Conservation (phyloP, 108 stramenopile species). For the Nitzschia sp. region DNA sequence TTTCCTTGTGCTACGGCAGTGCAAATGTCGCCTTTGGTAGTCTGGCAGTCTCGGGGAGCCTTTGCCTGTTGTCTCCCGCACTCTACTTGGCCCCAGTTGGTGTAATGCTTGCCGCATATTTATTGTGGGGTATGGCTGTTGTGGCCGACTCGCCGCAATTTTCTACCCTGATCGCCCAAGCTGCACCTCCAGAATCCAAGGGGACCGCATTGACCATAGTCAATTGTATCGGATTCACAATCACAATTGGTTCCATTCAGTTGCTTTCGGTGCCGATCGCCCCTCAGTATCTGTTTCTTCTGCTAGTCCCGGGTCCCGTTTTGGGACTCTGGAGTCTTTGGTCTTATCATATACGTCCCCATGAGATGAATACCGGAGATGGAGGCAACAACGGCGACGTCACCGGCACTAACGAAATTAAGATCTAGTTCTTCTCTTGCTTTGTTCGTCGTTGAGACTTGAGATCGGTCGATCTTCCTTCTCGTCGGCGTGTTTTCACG, state of each 20-base stretch:
- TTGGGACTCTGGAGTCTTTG: constrained; percentile 23
- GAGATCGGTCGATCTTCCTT: too few species aligned
- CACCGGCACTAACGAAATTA: too few species aligned
- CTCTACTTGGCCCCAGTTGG: constrained; percentile 6
- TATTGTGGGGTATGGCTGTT: constrained; percentile 42
- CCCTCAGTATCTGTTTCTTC: constrained; percentile 24
- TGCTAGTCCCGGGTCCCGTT: constrained; percentile 28
- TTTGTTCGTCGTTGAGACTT: too few species aligned
- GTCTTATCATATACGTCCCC: not conserved
- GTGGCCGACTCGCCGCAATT: constrained; percentile 49
- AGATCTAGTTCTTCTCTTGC: too few species aligned
- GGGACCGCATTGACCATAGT: constrained; percentile 46
- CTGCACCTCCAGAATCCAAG: constrained; percentile 16
- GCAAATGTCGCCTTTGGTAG: constrained; percentile 17
- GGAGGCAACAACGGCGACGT: too few species aligned
- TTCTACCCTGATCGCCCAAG: constrained; percentile 24
- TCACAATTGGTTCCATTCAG: constrained; percentile 42
- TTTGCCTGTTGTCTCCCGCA: constrained; percentile 21
- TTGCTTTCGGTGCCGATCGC: constrained; percentile 25
- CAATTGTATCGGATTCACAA: constrained; percentile 35
- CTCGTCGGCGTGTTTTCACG: too few species aligned
- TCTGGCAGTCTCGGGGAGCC: constrained; percentile 7
- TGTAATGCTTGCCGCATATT: constrained; percentile 17
- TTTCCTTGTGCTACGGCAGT: constrained; percentile 3
- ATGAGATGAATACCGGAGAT: too few species aligned